A percentile compares a stretch with the other conserved stretches of the same genome.
Conservation (phyloP, 805 yeast species). For the Candida schatavii region DNA sequence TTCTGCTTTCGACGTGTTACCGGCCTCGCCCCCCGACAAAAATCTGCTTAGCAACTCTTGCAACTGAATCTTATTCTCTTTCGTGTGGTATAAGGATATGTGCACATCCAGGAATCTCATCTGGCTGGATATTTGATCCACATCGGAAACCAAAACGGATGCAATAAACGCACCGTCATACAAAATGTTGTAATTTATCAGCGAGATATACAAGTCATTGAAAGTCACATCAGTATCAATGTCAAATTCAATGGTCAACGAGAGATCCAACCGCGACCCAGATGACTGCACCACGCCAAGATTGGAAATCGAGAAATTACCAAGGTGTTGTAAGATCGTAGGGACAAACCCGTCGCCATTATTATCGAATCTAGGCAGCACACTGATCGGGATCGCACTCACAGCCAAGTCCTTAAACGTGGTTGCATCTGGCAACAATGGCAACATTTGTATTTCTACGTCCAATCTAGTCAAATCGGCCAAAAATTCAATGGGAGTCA, state of each 20-base stretch:
- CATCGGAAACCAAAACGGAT: background rate
- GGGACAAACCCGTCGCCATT: background rate
- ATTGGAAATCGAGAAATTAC: background rate
- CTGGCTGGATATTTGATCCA: background rate
- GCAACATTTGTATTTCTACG: background rate
- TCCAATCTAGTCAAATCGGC: background rate
- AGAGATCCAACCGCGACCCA: background rate
- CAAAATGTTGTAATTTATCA: slow-evolving; percentile 17
- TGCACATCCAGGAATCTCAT: background rate
- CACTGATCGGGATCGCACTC: background rate
- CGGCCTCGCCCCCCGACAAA: slow-evolving; percentile 39
- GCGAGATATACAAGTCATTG: slow-evolving; percentile 14
- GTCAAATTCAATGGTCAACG: background rate
- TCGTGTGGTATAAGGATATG: background rate
- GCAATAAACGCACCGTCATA: slow-evolving; percentile 6
- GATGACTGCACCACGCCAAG: background rate
- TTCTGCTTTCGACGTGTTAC: slow-evolving; percentile 10
- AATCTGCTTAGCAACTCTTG: slow-evolving; percentile 36
- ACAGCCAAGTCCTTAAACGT: background rate
- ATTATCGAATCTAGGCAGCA: no score
- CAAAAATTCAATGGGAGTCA: background rate
- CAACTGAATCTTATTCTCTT: slow-evolving; percentile 12
- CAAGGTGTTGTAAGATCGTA: background rate
- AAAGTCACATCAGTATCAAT: background rate
- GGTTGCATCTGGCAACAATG: background rate